Conservation (phyloP, 202 grass and related monocot species). For the Hordeum pubiflorum region DNA sequence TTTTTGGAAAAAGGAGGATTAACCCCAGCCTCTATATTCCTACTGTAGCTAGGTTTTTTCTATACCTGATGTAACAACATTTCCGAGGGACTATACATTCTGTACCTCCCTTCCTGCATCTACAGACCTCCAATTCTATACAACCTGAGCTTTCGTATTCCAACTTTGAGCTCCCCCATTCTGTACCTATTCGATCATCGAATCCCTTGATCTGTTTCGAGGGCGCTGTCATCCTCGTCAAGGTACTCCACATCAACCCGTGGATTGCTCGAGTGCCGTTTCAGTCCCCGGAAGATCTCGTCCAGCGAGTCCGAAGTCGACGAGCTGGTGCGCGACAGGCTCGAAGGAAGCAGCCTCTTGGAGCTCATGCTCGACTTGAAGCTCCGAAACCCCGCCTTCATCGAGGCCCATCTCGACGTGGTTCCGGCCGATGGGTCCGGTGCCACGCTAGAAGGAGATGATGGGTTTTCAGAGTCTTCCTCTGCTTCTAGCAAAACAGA, state of each 20-base stretch:
- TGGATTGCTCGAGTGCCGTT: constrained; percentile 34
- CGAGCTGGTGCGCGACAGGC: constrained; percentile 13
- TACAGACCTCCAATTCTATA: too few relatives aligned
- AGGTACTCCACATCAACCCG: constrained; percentile 21
- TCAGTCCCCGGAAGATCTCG: constrained; percentile 73
- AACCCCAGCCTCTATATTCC: too few relatives aligned
- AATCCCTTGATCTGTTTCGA: constrained; percentile 8
- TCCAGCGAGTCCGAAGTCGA: constrained; percentile 51
- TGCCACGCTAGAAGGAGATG: background rate
- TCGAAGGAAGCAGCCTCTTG: constrained; percentile 43
- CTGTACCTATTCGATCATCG: background rate
- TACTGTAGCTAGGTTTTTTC: background rate
- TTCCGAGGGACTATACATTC: background rate
- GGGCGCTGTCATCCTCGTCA: constrained; percentile 14
- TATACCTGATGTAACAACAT: background rate
- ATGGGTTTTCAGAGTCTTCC: constrained; percentile 16
- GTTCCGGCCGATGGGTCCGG: constrained; percentile 7
- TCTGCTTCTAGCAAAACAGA: constrained; percentile 27
- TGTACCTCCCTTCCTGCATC: background rate
- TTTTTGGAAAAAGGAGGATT: too few relatives aligned
- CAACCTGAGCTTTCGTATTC: too few relatives aligned
- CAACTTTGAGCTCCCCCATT: too few relatives aligned
- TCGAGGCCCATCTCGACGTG: constrained; percentile 54
- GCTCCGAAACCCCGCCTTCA: constrained; percentile 57
- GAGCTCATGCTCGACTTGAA: constrained; percentile 44